phyloP scores from a whole-genome alignment of 768 basidiomycete species.

The Tricholoma sp. region DNA sequence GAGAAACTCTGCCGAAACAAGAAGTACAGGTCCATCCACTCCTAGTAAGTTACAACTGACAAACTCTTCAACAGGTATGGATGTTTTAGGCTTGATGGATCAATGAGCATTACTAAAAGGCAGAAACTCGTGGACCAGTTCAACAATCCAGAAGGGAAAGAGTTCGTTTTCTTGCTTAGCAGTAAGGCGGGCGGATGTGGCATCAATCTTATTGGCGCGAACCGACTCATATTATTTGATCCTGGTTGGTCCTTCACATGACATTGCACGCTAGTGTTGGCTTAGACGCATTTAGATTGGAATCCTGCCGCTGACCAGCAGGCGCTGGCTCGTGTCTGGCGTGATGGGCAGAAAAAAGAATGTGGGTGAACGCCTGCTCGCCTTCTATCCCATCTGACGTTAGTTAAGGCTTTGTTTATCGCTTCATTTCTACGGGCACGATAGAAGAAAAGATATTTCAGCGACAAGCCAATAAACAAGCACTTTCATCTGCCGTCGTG shows the following conservation, averaged over 20 bases:
- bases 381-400: neutral
- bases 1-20: slow-evolving; percentile 84
- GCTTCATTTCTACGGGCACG: slow-evolving; percentile 94
- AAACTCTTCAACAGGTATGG: slow-evolving; percentile 57
- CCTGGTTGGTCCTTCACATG: slow-evolving; percentile 51
- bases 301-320: slow-evolving; percentile 99
- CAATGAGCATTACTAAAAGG: slow-evolving; percentile 85
- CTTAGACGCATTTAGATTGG: slow-evolving; percentile 61
- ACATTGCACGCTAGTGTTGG: neutral
- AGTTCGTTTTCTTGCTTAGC: slow-evolving; percentile 91
- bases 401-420: slow-evolving; percentile 86
- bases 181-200: slow-evolving; percentile 96
- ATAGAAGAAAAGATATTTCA: slow-evolving; percentile 99
- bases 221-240: slow-evolving; percentile 92
- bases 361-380: slow-evolving; percentile 46
- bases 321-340: slow-evolving; percentile 97
- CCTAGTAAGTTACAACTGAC: neutral
- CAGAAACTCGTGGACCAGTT: slow-evolving; percentile 97
- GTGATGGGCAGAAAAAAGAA: slow-evolving; percentile 99
- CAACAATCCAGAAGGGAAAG: slow-evolving; percentile 88
- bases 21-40: slow-evolving; percentile 47
- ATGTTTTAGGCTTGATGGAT: slow-evolving; percentile 91
- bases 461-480: slow-evolving; percentile 93
- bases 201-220: slow-evolving; percentile 95
- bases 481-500: slow-evolving; percentile 95